Percentiles rank a stretch among this genome's conserved stretches.
Evolutionary conservation across 352 stramenopile species (phyloP).

Genomic region (Phytophthora vignae): DNA sequence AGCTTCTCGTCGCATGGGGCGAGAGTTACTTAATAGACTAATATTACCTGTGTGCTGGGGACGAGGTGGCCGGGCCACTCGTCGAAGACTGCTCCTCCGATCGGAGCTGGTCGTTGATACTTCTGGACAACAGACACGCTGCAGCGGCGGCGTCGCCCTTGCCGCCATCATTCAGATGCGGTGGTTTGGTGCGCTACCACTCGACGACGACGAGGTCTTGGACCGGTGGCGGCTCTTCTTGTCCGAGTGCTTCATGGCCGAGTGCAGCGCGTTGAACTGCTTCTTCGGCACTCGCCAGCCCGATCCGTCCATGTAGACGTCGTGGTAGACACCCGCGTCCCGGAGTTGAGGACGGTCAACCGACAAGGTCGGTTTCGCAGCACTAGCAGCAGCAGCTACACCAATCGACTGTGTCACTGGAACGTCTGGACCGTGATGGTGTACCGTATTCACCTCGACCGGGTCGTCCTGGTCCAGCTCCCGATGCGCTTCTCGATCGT

Average conservation of each 20-base stretch:
- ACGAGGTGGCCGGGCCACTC: neutral
- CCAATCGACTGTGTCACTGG: constrained; percentile 25
- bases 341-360: constrained; percentile 43
- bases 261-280: constrained; percentile 49
- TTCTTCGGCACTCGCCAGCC: constrained; percentile 44
- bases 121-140: constrained; percentile 6
- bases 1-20: constrained; percentile 14
- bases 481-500: constrained; percentile 43
- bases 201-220: constrained; percentile 36
- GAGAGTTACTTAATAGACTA: constrained; percentile 44
- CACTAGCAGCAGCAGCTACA: constrained; percentile 8
- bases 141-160: constrained; percentile 4
- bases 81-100: constrained; percentile 19
- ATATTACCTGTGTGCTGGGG: constrained; percentile 32
- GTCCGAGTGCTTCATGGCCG: constrained; percentile 53
- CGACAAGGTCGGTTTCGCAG: constrained; percentile 9
- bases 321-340: constrained; percentile 42
- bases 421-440: constrained; percentile 8
- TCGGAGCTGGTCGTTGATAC: constrained; percentile 5
- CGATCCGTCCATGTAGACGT: constrained; percentile 48
- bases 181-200: constrained; percentile 9
- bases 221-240: constrained; percentile 49
- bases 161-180: constrained; percentile 31
- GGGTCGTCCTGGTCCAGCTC: constrained; percentile 20
- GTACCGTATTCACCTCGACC: constrained; percentile 27